Evolutionary conservation across 768 basidiomycete species (phyloP), one percentile per base, ranked within the genome.

Genomic region (Lactarius pseudohatsudake): DNA sequence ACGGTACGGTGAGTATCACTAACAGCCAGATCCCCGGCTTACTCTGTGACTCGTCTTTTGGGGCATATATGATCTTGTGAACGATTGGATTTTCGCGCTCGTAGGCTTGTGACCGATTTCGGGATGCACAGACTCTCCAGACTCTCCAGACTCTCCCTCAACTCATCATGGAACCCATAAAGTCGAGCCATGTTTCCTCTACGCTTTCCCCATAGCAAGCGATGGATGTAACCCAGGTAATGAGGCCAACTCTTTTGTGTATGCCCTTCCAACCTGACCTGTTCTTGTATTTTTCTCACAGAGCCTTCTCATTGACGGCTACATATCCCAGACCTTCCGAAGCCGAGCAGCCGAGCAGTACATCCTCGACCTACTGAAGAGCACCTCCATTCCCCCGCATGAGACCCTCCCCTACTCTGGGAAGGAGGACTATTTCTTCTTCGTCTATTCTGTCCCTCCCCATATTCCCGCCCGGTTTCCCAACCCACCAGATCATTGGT

Each of bases 271-370:
- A 13, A 28, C 0, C 22, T 53, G 50, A 53, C 22, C 22, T 18
- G 0, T 47, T 47, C 45, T 22, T 47, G 9, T 28, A 6, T 16
- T 26, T 15, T 5, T 50, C 50, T 15, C 13, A 26, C 22, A 53
- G 50, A 28, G 9, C 50, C 50, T 53, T 26, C 50, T 53, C 26
- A 26, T 28, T 2, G 50, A 53, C 50, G 50, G 50, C 4, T 53
- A 53, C 50, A 26, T 53, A 53, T 53, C 50, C 22, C 50, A 53
- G 50, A 57, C 56, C 56, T 57, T 57, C n/a, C 30, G 3, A 7
- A 36, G 30, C 15, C 34, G 18, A 34, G 30, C 32, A 34, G 56
- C 56, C n/a, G 32, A 57, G 30, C 16, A 57, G 9, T 57, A 57
- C 56, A 34, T 57, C 6, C 32, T 57, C 11, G 20, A 10, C 2